These are phyloP conservation scores for Scheffersomyces lignosus DNA, from an alignment of 805 yeast genomes.

Conservation along the genomic window DNA sequence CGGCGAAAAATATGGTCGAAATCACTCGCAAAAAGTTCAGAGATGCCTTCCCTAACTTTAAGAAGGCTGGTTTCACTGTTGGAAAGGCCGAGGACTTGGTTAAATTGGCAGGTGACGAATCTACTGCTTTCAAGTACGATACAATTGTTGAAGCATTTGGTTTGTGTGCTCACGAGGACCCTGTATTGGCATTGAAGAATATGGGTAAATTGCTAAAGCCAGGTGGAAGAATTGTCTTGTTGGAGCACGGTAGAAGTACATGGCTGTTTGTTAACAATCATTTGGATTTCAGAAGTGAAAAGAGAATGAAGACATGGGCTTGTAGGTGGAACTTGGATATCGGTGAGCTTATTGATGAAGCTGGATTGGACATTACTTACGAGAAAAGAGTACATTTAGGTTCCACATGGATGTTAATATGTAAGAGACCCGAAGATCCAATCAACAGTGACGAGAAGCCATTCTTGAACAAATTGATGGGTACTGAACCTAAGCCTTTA, in stretches of 20 bases:
- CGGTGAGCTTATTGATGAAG: constrained; percentile 78
- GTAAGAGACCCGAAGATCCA: constrained; percentile 71
- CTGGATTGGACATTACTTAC: constrained; percentile 80
- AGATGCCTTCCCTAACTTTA: constrained; percentile 61
- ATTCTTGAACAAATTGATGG: constrained; percentile 41
- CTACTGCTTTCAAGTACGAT: constrained; percentile 64
- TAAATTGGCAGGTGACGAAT: constrained; percentile 45
- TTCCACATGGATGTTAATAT: constrained; percentile 84
- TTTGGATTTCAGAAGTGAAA: constrained; percentile 79
- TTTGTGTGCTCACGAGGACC: constrained; percentile 92
- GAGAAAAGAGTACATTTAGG: constrained; percentile 86
- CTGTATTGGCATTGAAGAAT: constrained; percentile 74
- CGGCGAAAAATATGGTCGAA: constrained; percentile 84
- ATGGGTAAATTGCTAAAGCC: constrained; percentile 77
- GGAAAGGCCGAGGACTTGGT: constrained; percentile 85
- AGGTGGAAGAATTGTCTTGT: constrained; percentile 80
- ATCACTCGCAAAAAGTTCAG: constrained; percentile 73
- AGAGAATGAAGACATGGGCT: constrained; percentile 89
- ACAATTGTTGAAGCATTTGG: constrained; percentile 95
- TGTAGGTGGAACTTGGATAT: constrained; percentile 97
- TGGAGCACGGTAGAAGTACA: constrained; percentile 91
- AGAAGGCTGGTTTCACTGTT: constrained; percentile 80
- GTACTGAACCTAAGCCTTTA: constrained; percentile 31
- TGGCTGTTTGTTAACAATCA: constrained; percentile 76
- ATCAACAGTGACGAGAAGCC: constrained; percentile 44